Evolutionary conservation across 1,139 yeast genomes (phyloP), one percentile per base, ranked within the genome.

Genomic region (Zygosaccharomyces sapae): DNA sequence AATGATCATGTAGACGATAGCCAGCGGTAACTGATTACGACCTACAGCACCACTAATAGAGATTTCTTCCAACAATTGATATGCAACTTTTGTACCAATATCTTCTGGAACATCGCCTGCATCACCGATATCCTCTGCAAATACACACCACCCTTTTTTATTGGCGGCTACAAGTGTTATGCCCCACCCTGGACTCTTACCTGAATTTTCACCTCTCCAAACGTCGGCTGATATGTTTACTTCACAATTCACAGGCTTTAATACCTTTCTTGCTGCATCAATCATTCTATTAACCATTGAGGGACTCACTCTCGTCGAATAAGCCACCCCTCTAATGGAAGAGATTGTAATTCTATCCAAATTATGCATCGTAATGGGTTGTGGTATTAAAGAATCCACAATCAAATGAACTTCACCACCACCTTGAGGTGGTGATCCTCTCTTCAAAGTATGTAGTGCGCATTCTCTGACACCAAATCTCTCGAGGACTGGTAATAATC

Each of bases 171-270:
- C 96, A 42, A 94, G 71, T 0, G 95, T 84, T 9, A 90, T 73
- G 18, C 98, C 98, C 70, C 88, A 92, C 0, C 98, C 98, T 1
- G 99, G 98, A 45, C 95, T 85, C 56, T 85, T 84, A 24, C 98
- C 99, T 4, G 96, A 79, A 62, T 86, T 92, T 51, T 87, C 97
- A 34, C 98, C 98, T 64, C 96, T 77, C 82, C 97, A 90, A 13
- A 87, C 97, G 69, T 94, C 98, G 1, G 97, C 94, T 20, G 95
- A 87, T 51, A 92, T 88, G 66, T 86, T 87, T 1, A 94, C 96
- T 62, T 90, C 97, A 50, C 92, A 86, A 1, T 88, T 88, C 0
- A 95, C 83, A 8, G 81, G 78, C 58, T 79, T 79, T 52, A 92
- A 74, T 4, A 83, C 83, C 13, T 68, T 71, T 63, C 96, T 78